A percentile compares a stretch with the other conserved stretches of the same genome.
These are phyloP conservation scores for Clonostachys solani DNA, from an alignment of 2,329 filamentous ascomycete genomes.

Conservation along the genomic window DNA sequence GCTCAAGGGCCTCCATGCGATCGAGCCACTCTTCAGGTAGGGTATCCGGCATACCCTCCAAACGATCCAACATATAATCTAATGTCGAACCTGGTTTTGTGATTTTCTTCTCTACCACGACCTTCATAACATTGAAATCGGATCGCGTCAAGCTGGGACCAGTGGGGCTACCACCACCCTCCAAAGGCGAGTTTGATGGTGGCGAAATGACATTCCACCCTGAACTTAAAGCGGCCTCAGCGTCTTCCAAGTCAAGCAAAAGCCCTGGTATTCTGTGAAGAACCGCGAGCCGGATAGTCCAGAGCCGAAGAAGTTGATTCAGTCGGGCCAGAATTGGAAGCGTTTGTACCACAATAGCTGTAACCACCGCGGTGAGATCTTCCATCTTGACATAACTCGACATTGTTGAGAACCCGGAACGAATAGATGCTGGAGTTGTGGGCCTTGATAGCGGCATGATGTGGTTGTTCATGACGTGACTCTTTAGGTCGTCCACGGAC, in stretches of 20 bases:
- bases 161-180: slow-evolving; percentile 10
- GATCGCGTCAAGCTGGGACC: slow-evolving; percentile 27
- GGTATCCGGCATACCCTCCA: slow-evolving; percentile 81
- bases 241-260: slow-evolving; percentile 60
- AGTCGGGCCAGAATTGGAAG: slow-evolving; percentile 77
- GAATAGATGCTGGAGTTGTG: slow-evolving; percentile 24
- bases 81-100: slow-evolving; percentile 65
- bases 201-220: slow-evolving; percentile 60
- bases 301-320: slow-evolving; percentile 67
- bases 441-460: slow-evolving; percentile 49
- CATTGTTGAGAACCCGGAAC: slow-evolving; percentile 33
- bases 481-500: slow-evolving; percentile 84
- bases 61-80: slow-evolving; percentile 79
- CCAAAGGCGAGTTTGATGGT: slow-evolving; percentile 6
- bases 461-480: slow-evolving; percentile 78
- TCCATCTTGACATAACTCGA: slow-evolving; percentile 69
- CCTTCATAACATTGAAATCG: slow-evolving; percentile 55
- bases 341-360: slow-evolving; percentile 85
- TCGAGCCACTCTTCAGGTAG: slow-evolving; percentile 87
- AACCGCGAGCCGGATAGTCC: slow-evolving; percentile 73
- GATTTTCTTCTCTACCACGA: slow-evolving; percentile 64
- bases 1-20: slow-evolving; percentile 75
- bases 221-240: slow-evolving; percentile 58
- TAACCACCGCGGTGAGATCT: slow-evolving; percentile 86
- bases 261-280: slow-evolving; percentile 70